Base-by-base conservation (phyloP, 2,329 filamentous ascomycete species). In the Aspergillus cejpii region DNA sequence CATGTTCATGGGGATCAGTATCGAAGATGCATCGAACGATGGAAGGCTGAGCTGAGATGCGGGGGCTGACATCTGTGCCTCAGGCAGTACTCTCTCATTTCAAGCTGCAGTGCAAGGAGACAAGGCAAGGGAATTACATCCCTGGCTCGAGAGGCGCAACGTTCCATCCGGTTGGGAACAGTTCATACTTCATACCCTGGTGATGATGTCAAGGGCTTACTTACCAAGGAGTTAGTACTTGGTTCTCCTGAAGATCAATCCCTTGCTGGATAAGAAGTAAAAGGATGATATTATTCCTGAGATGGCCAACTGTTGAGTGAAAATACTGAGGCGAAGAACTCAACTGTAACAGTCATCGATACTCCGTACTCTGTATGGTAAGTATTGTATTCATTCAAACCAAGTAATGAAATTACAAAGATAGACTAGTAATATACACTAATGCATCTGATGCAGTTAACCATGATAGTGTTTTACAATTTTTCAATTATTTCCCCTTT, bases 1-100 rank as follows among this genome's bases (percentile, higher is more conserved):
- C 15, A 36, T 20, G n/a, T n/a, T n/a, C n/a, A n/a, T n/a, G n/a
- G n/a, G n/a, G n/a, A n/a, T n/a, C n/a, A 54, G 57, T 50, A 60
- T 56, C 52, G 60, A 61, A 62, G 56, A 58, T 50, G 60, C 58
- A 60, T 60, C 56, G 57, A 62, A 62, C 52, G 40, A 53, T 47
- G 43, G 28, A 40, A 39, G 51, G 53, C 53, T 50, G 47, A 49
- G 46, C 34, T 51, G 47, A 49, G 46, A 29, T 51, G 23, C 4
- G 5, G 4, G 8, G 23, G 23, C 23, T 24, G 47, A 43, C 5
- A 44, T 12, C 5, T 2, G 11, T 34, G 45, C 33, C 41, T 48
- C 37, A 44, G 37, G 37, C 26, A 43, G 40, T 21, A 43, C 14
- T 8, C 15, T 24, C 33, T 29, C 27, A 21, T 33, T 39, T 11